Evolutionary conservation across 495 filamentous ascomycete species (phyloP).

Genomic region (Aspergillus nidulans): DNA sequence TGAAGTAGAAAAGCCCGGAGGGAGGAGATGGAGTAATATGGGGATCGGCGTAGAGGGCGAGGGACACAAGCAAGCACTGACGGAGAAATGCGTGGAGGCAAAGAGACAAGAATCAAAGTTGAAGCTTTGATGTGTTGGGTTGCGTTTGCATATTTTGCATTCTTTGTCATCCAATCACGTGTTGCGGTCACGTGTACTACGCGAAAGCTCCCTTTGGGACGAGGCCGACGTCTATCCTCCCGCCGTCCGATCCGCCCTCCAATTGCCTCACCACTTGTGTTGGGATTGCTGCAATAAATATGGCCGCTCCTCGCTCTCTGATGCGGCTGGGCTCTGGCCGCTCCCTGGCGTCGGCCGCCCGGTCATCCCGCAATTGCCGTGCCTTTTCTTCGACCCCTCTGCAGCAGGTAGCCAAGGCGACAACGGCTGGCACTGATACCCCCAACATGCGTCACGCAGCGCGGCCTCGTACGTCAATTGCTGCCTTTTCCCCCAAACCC

Average conservation of each 20-base stretch:
- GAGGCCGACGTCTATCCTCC: slow-evolving; percentile 16
- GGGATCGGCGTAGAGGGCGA: slow-evolving; percentile 20
- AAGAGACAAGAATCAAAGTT: slow-evolving; percentile 32
- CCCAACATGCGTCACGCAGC: slow-evolving; percentile 66
- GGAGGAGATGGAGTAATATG: slow-evolving; percentile 18
- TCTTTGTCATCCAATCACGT: slow-evolving; percentile 19
- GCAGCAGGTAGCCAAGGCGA: slow-evolving; percentile 52
- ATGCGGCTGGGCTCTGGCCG: slow-evolving; percentile 63
- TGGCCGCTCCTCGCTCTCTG: slow-evolving; percentile 54
- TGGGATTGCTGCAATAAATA: slow-evolving; percentile 35
- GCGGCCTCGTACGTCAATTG: slow-evolving; percentile 52
- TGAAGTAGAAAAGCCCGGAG: slow-evolving; percentile 17
- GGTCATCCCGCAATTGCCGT: slow-evolving; percentile 48
- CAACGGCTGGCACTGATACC: slow-evolving; percentile 32
- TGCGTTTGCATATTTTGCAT: slow-evolving; percentile 34
- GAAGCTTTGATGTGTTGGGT: slow-evolving; percentile 38
- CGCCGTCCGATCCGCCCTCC: slow-evolving; percentile 17
- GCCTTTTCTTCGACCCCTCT: slow-evolving; percentile 54
- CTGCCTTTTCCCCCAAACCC: not conserved
- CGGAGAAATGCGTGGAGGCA: slow-evolving; percentile 17
- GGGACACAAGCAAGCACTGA: not conserved
- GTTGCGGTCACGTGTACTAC: slow-evolving; percentile 3
- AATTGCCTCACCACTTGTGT: slow-evolving; percentile 10
- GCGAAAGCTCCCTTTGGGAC: slow-evolving; percentile 30
- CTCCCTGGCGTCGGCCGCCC: slow-evolving; percentile 56